phyloP scores from a whole-genome alignment of 495 filamentous ascomycete species.

The Talaromyces proteolyticus region DNA sequence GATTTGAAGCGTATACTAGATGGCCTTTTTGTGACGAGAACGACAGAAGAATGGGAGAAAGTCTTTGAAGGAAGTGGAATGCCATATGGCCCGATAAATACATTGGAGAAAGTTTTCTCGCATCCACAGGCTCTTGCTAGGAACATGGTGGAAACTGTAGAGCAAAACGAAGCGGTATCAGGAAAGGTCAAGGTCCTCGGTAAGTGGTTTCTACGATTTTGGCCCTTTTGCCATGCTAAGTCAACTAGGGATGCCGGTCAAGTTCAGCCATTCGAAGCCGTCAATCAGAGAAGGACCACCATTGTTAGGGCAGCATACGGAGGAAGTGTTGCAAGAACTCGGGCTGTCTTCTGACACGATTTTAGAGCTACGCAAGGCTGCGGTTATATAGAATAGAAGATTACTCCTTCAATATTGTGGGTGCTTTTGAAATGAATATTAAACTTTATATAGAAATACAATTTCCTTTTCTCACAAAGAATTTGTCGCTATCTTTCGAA shows the following conservation, averaged over 20 bases:
- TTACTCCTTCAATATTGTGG: neutral
- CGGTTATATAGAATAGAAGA: neutral
- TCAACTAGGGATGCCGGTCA: neutral
- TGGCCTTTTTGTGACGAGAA: constrained; percentile 54
- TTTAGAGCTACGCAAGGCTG: neutral
- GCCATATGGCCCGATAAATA: constrained; percentile 86
- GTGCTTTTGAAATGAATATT: too few relatives aligned
- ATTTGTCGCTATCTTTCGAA: neutral
- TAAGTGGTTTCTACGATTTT: neutral
- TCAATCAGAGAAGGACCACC: neutral
- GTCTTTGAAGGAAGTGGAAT: constrained; percentile 75
- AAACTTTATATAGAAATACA: neutral
- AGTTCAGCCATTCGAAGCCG: neutral
- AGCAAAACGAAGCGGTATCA: constrained; percentile 6
- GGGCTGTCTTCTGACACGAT: neutral
- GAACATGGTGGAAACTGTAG: constrained; percentile 17
- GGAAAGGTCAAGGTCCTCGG: constrained; percentile 17
- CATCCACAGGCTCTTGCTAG: constrained; percentile 20
- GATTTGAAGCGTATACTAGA: constrained; percentile 64
- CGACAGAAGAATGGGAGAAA: constrained; percentile 71
- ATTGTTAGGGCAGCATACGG: neutral
- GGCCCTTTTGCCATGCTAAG: constrained; percentile 14
- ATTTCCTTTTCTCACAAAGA: neutral
- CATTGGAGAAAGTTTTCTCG: constrained; percentile 17
- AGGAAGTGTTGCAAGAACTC: neutral